Evolutionary conservation across 495 filamentous ascomycete genomes (phyloP), one percentile per base, ranked within the genome.

Genomic region (Neurospora terricola): DNA sequence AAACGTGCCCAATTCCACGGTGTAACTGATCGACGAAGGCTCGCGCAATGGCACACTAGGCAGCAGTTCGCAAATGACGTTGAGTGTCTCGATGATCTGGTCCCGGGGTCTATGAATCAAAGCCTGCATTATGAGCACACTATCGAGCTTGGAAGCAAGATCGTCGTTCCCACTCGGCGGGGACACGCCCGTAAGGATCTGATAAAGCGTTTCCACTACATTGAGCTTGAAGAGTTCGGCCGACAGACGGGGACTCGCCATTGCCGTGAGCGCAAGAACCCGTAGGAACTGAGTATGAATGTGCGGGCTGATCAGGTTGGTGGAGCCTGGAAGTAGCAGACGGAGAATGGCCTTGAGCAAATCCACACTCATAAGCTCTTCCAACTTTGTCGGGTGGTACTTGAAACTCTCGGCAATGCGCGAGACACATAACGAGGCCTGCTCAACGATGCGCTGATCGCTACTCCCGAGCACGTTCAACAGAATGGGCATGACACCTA

Each of bases 71-170:
- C 96, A 98, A 75, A 98, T 94, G 72, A 99, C 94, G 80, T 97
- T 98, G 72, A 99, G 88, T 5, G 96, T 97, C 84, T 99, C 96
- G 77, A 93, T 94, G 36, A 99, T 91, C 80, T 98, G 96, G 77
- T 99, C 96, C 62, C 94, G 89, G n/a, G 96, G 96, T 40, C 94
- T 89, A 78, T 98, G 96, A 71, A 99, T 97, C 76, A 99, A 83
- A 38, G 96, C 94, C 79, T 99, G 96, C 96, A 99, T 98, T 81
- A 98, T 94, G 69, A 99, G 89, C 37, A 98, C 95, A 78, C 93
- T 97, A 82, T 98, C 95, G 78, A 98, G 94, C 82, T 96, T 97
- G 34, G 87, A 88, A n/a, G 92, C 91, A 38, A 93, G 87, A 79
- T 95, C 91, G 21, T 96, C 93, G 6, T 86, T 87, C 54, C 92